These are phyloP conservation scores for Trametes gibbosa DNA, from an alignment of 768 basidiomycete species.

Conservation along the genomic window DNA sequence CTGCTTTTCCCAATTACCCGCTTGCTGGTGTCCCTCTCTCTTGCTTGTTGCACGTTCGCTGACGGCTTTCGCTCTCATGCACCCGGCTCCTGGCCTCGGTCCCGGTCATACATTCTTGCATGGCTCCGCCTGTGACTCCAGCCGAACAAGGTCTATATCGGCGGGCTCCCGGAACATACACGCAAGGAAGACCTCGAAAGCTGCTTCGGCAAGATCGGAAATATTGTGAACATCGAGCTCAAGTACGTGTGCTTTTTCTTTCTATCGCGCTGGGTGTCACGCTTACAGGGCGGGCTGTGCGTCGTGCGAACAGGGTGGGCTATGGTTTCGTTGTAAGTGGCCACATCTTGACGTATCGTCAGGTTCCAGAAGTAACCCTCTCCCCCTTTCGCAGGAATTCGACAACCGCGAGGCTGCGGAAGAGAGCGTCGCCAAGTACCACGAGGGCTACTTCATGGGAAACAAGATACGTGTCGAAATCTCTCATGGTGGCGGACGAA, in stretches of 20 bases:
- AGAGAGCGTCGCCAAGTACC: slow-evolving; percentile 83
- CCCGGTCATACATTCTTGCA: slow-evolving; percentile 41
- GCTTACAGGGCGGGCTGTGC: slow-evolving; percentile 21
- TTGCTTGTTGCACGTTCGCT: slow-evolving; percentile 12
- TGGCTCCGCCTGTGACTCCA: slow-evolving; percentile 53
- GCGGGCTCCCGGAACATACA: slow-evolving; percentile 84
- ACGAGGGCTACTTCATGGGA: slow-evolving; percentile 90
- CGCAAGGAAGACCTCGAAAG: slow-evolving; percentile 81
- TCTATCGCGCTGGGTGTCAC: not conserved
- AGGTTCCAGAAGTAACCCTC: not conserved
- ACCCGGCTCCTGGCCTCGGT: slow-evolving; percentile 8
- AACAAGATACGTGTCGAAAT: slow-evolving; percentile 88
- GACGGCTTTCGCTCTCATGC: slow-evolving; percentile 18
- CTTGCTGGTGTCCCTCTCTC: slow-evolving; percentile 19
- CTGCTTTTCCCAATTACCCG: slow-evolving; percentile 3
- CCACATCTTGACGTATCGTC: not conserved
- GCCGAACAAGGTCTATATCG: slow-evolving; percentile 94
- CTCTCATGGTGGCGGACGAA: slow-evolving; percentile 80
- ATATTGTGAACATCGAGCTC: slow-evolving; percentile 72
- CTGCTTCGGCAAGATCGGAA: slow-evolving; percentile 85
- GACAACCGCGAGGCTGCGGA: slow-evolving; percentile 78
- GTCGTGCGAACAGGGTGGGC: slow-evolving; percentile 54
- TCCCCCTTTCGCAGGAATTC: slow-evolving; percentile 60
- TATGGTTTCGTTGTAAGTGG: slow-evolving; percentile 85
- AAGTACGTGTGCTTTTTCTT: slow-evolving; percentile 53